Percentiles rank a stretch among this genome's conserved stretches.
Evolutionary conservation across 768 basidiomycete genomes (phyloP).

Genomic region (Suillus fuscotomentosus): DNA sequence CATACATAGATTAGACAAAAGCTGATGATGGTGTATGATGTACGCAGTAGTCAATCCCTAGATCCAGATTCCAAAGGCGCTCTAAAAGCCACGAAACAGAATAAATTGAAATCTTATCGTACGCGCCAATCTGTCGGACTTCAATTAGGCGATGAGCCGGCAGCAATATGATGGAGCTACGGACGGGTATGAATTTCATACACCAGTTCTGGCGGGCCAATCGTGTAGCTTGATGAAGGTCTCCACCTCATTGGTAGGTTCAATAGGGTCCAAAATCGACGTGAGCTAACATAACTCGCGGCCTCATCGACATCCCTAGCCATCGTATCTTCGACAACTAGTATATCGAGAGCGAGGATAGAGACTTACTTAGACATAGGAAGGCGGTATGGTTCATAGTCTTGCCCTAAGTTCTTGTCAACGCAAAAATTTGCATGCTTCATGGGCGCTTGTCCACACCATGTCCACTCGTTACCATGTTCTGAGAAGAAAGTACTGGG

Average conservation of each 20-base stretch:
- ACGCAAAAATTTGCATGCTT: constrained; percentile 63
- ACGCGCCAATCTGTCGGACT: background rate
- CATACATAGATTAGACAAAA: background rate
- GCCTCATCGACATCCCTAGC: constrained; percentile 40
- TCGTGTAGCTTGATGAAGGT: constrained; percentile 61
- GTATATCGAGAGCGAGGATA: background rate
- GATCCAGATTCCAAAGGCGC: too few relatives aligned
- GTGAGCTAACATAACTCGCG: constrained; percentile 16
- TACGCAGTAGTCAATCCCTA: background rate
- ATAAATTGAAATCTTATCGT: background rate
- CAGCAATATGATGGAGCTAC: background rate
- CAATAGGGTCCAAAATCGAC: constrained; percentile 39
- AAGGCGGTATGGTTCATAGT: constrained; percentile 24
- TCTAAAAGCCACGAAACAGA: background rate
- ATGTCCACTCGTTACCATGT: constrained; percentile 64
- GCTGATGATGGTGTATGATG: background rate
- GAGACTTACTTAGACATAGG: background rate
- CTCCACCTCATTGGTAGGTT: constrained; percentile 40
- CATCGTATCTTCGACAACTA: constrained; percentile 46
- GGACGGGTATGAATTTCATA: constrained; percentile 20
- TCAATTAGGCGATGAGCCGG: background rate
- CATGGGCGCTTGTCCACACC: constrained; percentile 52
- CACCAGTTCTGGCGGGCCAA: constrained; percentile 46
- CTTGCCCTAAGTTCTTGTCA: constrained; percentile 56
- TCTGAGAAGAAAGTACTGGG: constrained; percentile 33